A percentile compares a stretch with the other conserved stretches of the same genome.
phyloP scores from a whole-genome alignment of 2,329 filamentous ascomycete genomes.

The Cryphonectria japonica region DNA sequence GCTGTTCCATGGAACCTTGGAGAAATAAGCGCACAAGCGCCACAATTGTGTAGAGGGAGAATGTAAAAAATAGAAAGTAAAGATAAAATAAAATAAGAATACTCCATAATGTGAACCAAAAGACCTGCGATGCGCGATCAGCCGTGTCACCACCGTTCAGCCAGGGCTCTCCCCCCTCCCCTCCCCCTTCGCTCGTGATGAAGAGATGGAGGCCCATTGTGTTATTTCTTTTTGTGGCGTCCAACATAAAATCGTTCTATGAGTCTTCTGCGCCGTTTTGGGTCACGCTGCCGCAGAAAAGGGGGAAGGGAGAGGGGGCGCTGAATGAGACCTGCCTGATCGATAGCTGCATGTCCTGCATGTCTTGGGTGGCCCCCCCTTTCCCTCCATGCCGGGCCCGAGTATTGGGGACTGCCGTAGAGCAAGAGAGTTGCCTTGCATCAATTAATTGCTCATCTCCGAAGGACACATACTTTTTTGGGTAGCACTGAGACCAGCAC shows the following conservation, averaged over 20 bases:
- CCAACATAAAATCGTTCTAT: background rate
- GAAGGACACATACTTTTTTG: background rate
- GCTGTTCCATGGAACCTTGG: background rate
- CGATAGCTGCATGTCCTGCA: background rate
- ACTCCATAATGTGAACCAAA: background rate
- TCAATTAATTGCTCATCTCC: background rate
- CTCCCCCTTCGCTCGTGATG: background rate
- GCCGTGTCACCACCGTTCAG: background rate
- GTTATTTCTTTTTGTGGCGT: background rate
- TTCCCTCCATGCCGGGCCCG: background rate
- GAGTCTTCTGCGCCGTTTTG: background rate
- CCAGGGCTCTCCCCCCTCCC: background rate
- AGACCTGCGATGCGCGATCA: background rate
- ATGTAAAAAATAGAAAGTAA: background rate
- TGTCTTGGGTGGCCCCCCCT: background rate
- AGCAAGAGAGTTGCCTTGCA: background rate
- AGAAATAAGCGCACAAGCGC: slow-evolving; percentile 6
- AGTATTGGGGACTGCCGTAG: background rate
- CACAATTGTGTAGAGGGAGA: background rate
- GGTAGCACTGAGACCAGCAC: background rate
- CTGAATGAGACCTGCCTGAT: background rate
- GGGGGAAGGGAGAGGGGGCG: background rate
- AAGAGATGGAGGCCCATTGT: background rate
- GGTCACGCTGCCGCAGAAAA: background rate
- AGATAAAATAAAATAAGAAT: background rate